phyloP scores from a whole-genome alignment of 2,329 filamentous ascomycete species.

The Dactylellina leptospora region DNA sequence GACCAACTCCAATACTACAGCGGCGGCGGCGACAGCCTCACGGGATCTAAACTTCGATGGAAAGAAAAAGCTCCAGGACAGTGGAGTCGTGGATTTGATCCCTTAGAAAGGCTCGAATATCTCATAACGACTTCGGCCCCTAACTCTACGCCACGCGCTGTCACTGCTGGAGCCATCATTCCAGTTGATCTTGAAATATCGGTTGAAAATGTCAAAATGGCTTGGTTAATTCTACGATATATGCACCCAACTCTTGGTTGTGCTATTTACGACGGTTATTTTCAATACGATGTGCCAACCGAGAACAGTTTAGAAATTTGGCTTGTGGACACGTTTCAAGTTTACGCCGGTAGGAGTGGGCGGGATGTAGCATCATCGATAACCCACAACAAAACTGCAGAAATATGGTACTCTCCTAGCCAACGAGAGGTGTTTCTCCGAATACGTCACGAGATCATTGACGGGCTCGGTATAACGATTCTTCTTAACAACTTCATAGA shows the following conservation, averaged over 20 bases:
- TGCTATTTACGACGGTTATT: background rate
- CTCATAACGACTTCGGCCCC: background rate
- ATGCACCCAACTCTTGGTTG: slow-evolving; percentile 10
- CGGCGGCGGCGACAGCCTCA: no score
- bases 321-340: background rate
- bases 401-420: slow-evolving; percentile 10
- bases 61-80: background rate
- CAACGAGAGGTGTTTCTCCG: slow-evolving; percentile 10
- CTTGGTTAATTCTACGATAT: slow-evolving; percentile 13
- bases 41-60: background rate
- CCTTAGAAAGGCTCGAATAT: background rate
- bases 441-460: slow-evolving; percentile 19
- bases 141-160: background rate
- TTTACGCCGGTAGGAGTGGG: background rate
- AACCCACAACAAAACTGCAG: background rate
- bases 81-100: background rate
- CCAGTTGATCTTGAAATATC: background rate
- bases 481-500: slow-evolving; percentile 21
- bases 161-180: background rate
- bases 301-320: background rate
- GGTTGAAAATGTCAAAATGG: slow-evolving; percentile 7
- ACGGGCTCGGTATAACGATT: slow-evolving; percentile 15
- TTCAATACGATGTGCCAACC: background rate
- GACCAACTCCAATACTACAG: no score
- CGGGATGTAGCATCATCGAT: background rate